A percentile compares a stretch with the other conserved stretches of the same genome.
Evolutionary conservation across 2,329 filamentous ascomycete species (phyloP).

Genomic region (Eutypella sp.): DNA sequence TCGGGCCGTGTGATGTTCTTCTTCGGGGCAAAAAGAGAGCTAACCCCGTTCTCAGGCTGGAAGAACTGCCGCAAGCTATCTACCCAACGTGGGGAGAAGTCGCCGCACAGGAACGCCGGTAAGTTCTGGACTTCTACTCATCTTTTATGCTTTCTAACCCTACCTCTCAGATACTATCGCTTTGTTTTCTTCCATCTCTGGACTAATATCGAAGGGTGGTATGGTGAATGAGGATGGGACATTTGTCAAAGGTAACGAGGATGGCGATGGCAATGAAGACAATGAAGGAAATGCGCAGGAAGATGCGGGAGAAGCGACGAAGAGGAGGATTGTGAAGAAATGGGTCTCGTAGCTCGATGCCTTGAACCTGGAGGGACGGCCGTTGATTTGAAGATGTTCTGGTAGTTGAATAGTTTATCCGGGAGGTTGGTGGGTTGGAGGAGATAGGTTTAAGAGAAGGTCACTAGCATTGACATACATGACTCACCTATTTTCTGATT

Average conservation of each 20-base stretch:
- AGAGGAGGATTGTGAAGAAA: not conserved
- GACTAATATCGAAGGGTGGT: not conserved
- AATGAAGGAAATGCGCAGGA: not conserved
- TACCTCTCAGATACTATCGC: not conserved
- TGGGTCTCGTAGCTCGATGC: not conserved
- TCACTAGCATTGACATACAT: not conserved
- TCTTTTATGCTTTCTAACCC: not conserved
- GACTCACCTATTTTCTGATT: not conserved
- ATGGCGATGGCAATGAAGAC: not conserved
- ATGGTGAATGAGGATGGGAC: not conserved
- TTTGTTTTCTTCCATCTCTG: not conserved
- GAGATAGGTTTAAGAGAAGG: not conserved
- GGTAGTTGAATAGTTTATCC: not conserved
- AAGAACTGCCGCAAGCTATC: not conserved
- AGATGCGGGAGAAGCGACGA: not conserved
- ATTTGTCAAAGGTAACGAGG: not conserved
- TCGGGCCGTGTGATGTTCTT: not conserved
- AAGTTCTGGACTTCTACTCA: not conserved
- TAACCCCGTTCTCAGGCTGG: not conserved
- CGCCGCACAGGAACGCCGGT: not conserved
- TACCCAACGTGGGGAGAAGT: not conserved
- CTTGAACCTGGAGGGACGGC: not conserved
- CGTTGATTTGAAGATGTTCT: not conserved
- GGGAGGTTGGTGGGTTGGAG: not conserved
- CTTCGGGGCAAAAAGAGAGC: not conserved